Evolutionary conservation across 2,329 filamentous ascomycete genomes (phyloP).

Genomic region (Talaromyces sp.): DNA sequence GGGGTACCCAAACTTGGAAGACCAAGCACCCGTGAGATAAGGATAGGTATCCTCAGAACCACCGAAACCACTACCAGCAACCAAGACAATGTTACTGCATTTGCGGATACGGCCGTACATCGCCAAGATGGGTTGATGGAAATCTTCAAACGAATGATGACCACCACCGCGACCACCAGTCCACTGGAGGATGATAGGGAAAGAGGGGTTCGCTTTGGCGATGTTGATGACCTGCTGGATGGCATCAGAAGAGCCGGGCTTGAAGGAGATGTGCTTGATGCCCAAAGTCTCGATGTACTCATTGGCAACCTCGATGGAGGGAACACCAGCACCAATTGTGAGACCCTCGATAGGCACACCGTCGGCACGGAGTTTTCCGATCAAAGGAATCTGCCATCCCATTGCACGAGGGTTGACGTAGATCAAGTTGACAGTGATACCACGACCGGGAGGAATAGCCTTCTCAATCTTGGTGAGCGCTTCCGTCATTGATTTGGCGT

Average conservation of each 20-base stretch:
- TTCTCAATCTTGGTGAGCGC: slow-evolving; percentile 82
- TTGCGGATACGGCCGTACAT: slow-evolving; percentile 89
- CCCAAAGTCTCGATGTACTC: slow-evolving; percentile 92
- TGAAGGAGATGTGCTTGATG: slow-evolving; percentile 90
- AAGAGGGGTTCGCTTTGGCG: slow-evolving; percentile 86
- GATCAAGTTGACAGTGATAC: slow-evolving; percentile 86
- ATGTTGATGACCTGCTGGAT: slow-evolving; percentile 91
- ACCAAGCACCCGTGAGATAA: slow-evolving; percentile 86
- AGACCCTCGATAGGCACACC: slow-evolving; percentile 89
- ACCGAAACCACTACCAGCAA: slow-evolving; percentile 89
- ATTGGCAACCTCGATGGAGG: slow-evolving; percentile 86
- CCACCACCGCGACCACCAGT: slow-evolving; percentile 91
- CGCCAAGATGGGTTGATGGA: slow-evolving; percentile 84
- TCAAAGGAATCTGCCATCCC: slow-evolving; percentile 85
- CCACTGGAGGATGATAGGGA: slow-evolving; percentile 93
- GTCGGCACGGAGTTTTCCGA: slow-evolving; percentile 74
- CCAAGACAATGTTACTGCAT: slow-evolving; percentile 79
- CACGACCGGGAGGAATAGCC: slow-evolving; percentile 76
- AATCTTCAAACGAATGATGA: slow-evolving; percentile 93
- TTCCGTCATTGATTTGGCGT: slow-evolving; percentile 74
- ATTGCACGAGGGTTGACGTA: slow-evolving; percentile 88
- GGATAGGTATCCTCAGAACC: slow-evolving; percentile 87
- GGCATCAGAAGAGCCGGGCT: slow-evolving; percentile 82
- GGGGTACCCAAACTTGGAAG: slow-evolving; percentile 79
- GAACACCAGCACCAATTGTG: slow-evolving; percentile 89